Evolutionary conservation across 2,329 filamentous ascomycete genomes (phyloP).

Genomic region (Fusarium domesticum): DNA sequence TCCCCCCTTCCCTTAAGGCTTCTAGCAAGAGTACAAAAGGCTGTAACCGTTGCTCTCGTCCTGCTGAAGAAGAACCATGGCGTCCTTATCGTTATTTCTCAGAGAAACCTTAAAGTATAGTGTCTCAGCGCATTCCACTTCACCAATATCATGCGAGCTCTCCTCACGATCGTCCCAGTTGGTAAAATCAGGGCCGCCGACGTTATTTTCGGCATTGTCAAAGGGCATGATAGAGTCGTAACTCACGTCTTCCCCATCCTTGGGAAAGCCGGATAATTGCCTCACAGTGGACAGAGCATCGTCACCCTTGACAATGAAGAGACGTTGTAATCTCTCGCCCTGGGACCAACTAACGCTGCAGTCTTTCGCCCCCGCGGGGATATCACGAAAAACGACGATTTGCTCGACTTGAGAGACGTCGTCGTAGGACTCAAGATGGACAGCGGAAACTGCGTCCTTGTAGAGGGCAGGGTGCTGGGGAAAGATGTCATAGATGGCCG

Average conservation of each 20-base stretch:
- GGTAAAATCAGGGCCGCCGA: constrained; percentile 30
- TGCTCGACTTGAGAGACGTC: constrained; percentile 30
- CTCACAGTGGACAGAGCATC: constrained; percentile 24
- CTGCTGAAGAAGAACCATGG: constrained; percentile 31
- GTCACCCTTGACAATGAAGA: constrained; percentile 34
- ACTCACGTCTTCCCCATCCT: constrained; percentile 16
- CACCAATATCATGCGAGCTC: constrained; percentile 19
- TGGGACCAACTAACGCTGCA: constrained; percentile 34
- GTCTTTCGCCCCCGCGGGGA: constrained; percentile 27
- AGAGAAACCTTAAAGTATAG: constrained; percentile 29
- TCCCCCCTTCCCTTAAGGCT: too few species aligned
- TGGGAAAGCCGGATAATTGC: constrained; percentile 28
- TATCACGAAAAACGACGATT: constrained; percentile 32
- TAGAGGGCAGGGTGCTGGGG: constrained; percentile 13
- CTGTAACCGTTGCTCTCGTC: constrained; percentile 31
- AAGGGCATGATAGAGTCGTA: constrained; percentile 26
- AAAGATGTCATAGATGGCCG: constrained; percentile 15
- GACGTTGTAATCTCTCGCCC: constrained; percentile 36
- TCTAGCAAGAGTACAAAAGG: constrained; percentile 21
- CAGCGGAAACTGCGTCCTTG: constrained; percentile 10
- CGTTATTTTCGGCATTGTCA: constrained; percentile 9
- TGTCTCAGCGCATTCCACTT: constrained; percentile 26
- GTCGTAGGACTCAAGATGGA: constrained; percentile 24
- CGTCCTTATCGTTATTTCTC: constrained; percentile 17
- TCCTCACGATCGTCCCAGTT: constrained; percentile 26